Evolutionary conservation across 2,329 filamentous ascomycete genomes (phyloP).

Genomic region (Paracorniculantispora psalliotae): DNA sequence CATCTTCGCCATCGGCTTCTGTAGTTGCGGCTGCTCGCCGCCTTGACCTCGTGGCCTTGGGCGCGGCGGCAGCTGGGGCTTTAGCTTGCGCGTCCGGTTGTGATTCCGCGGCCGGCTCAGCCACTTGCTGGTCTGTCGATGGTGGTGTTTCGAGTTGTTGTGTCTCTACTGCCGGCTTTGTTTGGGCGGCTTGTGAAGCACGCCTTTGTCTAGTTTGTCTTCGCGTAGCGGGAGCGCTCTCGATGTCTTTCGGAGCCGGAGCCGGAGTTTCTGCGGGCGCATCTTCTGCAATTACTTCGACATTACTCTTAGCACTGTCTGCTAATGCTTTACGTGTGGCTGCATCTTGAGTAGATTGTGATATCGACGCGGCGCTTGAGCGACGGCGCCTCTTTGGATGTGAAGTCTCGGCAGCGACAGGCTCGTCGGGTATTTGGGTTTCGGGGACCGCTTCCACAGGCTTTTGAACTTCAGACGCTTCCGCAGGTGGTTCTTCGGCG

Average conservation of each 20-base stretch:
- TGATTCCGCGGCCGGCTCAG: background rate
- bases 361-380: constrained; percentile 9
- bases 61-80: background rate
- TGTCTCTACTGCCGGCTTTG: background rate
- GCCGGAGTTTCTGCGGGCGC: background rate
- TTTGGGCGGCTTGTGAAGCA: constrained; percentile 4
- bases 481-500: constrained; percentile 12
- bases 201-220: constrained; percentile 9
- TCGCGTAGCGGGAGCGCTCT: background rate
- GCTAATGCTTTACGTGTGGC: background rate
- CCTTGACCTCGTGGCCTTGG: background rate
- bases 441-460: background rate
- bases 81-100: constrained; percentile 1
- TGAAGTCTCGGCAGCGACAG: background rate
- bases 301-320: background rate
- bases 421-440: background rate
- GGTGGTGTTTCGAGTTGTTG: constrained; percentile 3
- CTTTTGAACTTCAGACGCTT: background rate
- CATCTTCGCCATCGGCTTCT: background rate
- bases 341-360: background rate
- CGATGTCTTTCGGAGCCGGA: background rate
- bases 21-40: constrained; percentile 2
- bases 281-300: background rate
- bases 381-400: constrained; percentile 4
- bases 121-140: background rate